Evolutionary conservation across 2,329 filamentous ascomycete species (phyloP).

Genomic region (Aspergillus arachidicola): DNA sequence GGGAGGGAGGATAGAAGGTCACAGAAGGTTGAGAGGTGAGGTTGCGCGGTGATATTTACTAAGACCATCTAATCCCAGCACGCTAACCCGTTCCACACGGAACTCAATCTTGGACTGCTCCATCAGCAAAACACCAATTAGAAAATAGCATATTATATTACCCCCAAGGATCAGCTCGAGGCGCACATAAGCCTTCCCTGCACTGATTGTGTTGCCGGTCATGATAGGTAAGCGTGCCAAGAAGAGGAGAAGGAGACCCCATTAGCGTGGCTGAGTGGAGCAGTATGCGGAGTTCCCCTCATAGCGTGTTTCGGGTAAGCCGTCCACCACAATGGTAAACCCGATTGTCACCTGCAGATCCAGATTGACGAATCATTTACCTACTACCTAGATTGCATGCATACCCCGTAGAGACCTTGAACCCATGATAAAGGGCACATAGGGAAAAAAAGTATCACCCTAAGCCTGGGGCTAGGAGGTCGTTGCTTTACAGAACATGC

Average conservation of each 20-base stretch:
- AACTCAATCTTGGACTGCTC: conserved; percentile 24
- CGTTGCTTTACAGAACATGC: neutral
- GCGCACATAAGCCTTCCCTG: conserved; percentile 16
- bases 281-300: conserved; percentile 20
- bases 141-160: neutral
- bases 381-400: neutral
- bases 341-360: conserved; percentile 8
- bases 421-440: neutral
- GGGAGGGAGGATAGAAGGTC: conserved; percentile 20
- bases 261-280: conserved; percentile 23
- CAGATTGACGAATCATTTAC: conserved; percentile 10
- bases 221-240: conserved; percentile 24
- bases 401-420: neutral
- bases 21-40: conserved; percentile 27
- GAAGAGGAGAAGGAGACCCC: conserved; percentile 18
- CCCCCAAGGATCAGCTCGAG: conserved; percentile 14
- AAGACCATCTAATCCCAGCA: conserved; percentile 23
- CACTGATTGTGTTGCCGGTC: conserved; percentile 2
- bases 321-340: conserved; percentile 5
- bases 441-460: neutral
- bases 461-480: neutral
- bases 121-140: conserved; percentile 9
- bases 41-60: conserved; percentile 40
- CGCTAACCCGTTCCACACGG: conserved; percentile 28
- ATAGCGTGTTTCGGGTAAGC: conserved; percentile 10